These are phyloP conservation scores for Auricularia auricula-judae DNA, from an alignment of 768 basidiomycete genomes.

Conservation along the genomic window DNA sequence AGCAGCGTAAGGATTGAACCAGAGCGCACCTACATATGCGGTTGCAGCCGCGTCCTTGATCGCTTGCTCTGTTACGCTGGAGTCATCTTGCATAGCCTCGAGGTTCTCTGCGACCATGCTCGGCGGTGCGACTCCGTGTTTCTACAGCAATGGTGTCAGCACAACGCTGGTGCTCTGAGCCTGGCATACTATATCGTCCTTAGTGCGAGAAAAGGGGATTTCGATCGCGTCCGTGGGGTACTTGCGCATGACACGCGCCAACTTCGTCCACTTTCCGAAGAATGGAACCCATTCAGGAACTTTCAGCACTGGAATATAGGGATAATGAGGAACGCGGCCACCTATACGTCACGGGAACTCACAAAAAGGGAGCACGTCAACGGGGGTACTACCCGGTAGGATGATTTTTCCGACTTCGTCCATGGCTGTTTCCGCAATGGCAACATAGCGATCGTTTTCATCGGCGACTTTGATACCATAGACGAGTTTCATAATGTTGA, in stretches of 20 bases:
- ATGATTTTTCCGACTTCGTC: conserved; percentile 13
- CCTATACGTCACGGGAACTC: conserved; percentile 8
- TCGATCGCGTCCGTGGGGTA: neutral
- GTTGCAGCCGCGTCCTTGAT: neutral
- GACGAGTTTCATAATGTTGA: conserved; percentile 26
- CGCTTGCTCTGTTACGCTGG: neutral
- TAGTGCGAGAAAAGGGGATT: neutral
- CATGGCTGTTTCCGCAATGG: conserved; percentile 17
- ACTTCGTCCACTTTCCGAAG: neutral
- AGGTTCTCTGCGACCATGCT: neutral
- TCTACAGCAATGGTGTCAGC: neutral
- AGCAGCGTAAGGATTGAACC: too few relatives aligned
- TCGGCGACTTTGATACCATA: conserved; percentile 31
- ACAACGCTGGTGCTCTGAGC: neutral
- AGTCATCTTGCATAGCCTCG: neutral
- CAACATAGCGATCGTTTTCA: conserved; percentile 26
- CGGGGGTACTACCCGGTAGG: conserved; percentile 21
- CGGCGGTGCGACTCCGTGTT: neutral
- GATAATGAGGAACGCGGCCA: too few relatives aligned
- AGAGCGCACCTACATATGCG: neutral
- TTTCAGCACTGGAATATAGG: neutral
- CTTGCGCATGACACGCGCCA: neutral
- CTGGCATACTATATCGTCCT: neutral
- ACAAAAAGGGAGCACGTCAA: conserved; percentile 23
- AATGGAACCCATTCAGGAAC: neutral